Evolutionary conservation across 108 stramenopile genomes (phyloP).

Genomic region (Aureococcus anophagefferens): DNA sequence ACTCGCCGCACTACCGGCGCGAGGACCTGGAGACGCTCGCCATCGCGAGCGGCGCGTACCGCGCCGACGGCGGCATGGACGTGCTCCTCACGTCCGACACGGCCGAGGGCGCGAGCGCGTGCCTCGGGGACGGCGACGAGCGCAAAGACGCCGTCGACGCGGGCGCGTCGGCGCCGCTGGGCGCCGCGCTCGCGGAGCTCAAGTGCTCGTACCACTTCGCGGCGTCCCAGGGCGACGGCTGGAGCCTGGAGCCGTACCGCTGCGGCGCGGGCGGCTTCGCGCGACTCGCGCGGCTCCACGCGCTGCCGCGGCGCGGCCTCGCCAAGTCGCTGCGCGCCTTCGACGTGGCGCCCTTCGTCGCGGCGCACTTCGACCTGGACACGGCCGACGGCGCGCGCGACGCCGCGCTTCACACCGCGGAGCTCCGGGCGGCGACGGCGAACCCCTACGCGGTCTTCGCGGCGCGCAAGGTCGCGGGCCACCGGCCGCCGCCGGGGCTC

Average conservation of each 20-base stretch:
- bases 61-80: background rate
- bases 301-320: background rate
- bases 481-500: background rate
- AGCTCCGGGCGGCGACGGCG: background rate
- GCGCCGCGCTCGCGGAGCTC: background rate
- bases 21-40: background rate
- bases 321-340: background rate
- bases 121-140: background rate
- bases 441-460: background rate
- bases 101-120: background rate
- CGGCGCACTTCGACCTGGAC: background rate
- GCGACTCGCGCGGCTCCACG: background rate
- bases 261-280: background rate
- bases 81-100: background rate
- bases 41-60: background rate
- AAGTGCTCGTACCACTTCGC: background rate
- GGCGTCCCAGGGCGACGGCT: background rate
- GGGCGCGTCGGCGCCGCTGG: background rate
- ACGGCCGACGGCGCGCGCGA: background rate
- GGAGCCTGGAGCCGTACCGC: background rate
- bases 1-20: background rate
- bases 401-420: background rate
- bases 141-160: background rate
- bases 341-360: background rate
- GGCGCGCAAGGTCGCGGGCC: background rate